phyloP scores from a whole-genome alignment of 257 asterid species.

The Petunia secreta region DNA sequence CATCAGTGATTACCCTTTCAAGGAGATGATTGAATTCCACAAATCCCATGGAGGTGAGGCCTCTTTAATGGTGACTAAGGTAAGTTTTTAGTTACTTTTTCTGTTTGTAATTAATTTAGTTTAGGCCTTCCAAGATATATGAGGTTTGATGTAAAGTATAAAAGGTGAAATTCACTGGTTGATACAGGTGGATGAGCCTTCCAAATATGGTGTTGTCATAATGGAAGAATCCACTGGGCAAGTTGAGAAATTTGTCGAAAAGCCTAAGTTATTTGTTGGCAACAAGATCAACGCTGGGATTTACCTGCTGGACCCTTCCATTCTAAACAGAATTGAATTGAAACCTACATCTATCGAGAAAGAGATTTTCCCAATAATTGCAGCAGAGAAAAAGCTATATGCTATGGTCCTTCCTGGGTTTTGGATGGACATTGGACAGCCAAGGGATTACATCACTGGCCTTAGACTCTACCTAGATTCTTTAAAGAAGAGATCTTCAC shows the following conservation, averaged over 20 bases:
- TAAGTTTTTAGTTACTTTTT: slow-evolving; percentile 14
- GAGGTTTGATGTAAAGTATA: not conserved
- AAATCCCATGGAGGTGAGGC: slow-evolving; percentile 98
- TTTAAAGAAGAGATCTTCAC: slow-evolving; percentile 51
- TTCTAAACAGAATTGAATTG: slow-evolving; percentile 68
- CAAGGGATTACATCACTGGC: slow-evolving; percentile 73
- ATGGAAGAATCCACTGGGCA: slow-evolving; percentile 74
- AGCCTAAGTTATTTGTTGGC: slow-evolving; percentile 83
- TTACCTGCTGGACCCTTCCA: slow-evolving; percentile 74
- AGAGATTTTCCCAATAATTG: slow-evolving; percentile 79
- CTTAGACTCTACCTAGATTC: slow-evolving; percentile 71
- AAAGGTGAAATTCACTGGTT: slow-evolving; percentile 17
- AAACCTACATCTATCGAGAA: slow-evolving; percentile 89
- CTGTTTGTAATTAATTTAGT: not conserved
- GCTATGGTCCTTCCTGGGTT: slow-evolving; percentile 82
- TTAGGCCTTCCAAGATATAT: not conserved
- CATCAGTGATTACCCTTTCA: slow-evolving; percentile 87
- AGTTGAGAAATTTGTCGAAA: slow-evolving; percentile 89
- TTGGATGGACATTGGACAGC: slow-evolving; percentile 92
- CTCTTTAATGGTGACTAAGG: slow-evolving; percentile 92
- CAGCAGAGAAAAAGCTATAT: slow-evolving; percentile 58
- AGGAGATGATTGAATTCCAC: slow-evolving; percentile 87
- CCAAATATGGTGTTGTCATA: slow-evolving; percentile 85
- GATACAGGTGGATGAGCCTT: slow-evolving; percentile 85
- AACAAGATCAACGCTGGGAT: slow-evolving; percentile 93